Evolutionary conservation across 2,329 filamentous ascomycete species (phyloP).

Genomic region (Xylariaceae sp.): DNA sequence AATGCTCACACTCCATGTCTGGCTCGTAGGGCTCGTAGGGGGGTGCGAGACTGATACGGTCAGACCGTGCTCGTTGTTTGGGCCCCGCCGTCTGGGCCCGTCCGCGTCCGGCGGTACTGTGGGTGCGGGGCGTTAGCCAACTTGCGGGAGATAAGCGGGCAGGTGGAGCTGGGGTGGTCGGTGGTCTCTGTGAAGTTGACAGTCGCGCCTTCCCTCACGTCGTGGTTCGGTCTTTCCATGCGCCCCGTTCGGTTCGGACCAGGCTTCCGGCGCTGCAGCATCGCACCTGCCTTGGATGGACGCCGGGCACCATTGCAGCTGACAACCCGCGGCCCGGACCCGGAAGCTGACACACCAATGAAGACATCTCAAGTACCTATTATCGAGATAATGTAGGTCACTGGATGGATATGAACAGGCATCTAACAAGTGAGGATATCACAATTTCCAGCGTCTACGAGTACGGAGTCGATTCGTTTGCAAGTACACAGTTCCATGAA

Average conservation of each 20-base stretch:
- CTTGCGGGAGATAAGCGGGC: not conserved
- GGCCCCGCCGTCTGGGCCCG: no score
- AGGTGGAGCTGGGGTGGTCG: not conserved
- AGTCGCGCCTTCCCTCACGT: not conserved
- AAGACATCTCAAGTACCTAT: no score
- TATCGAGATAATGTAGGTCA: no score
- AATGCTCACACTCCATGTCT: no score
- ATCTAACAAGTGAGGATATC: no score
- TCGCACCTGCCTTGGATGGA: not conserved
- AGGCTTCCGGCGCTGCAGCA: not conserved
- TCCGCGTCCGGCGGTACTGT: not conserved
- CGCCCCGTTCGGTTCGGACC: not conserved
- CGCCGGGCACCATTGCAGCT: not conserved
- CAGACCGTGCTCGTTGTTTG: not conserved
- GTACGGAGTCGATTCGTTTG: not conserved
- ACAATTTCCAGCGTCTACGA: no score
- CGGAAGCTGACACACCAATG: no score
- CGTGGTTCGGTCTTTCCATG: not conserved
- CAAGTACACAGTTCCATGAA: not conserved
- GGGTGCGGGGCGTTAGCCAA: not conserved
- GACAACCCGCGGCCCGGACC: no score
- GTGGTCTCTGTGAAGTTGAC: not conserved
- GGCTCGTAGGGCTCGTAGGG: no score
- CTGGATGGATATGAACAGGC: no score
- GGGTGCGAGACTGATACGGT: no score